Percentiles rank a stretch among this genome's conserved stretches.
phyloP scores from a whole-genome alignment of 352 stramenopile species.

The Phytophthora pluvialis region DNA sequence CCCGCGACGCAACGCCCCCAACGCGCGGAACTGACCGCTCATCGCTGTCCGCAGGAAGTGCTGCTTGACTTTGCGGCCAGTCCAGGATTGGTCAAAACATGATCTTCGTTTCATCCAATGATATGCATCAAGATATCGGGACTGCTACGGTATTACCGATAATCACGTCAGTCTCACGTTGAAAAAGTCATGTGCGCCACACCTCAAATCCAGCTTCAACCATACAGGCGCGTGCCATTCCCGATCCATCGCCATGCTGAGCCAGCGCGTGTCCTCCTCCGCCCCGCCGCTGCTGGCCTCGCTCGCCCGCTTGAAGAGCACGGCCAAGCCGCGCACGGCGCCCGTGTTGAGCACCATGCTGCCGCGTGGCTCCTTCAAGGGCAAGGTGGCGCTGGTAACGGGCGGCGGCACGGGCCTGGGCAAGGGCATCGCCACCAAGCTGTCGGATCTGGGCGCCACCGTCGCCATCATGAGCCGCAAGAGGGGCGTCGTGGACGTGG shows the following conservation, averaged over 20 bases:
- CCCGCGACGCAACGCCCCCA: slow-evolving; percentile 22
- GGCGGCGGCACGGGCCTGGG: slow-evolving; percentile 95
- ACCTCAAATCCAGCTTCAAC: slow-evolving; percentile 20
- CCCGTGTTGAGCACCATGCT: slow-evolving; percentile 72
- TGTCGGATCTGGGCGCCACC: slow-evolving; percentile 92
- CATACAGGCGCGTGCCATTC: slow-evolving; percentile 6
- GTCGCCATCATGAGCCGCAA: slow-evolving; percentile 96
- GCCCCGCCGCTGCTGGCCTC: not conserved
- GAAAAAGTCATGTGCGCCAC: slow-evolving; percentile 4
- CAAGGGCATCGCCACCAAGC: slow-evolving; percentile 93
- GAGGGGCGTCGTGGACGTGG: slow-evolving; percentile 89
- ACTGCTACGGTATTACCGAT: too few relatives aligned
- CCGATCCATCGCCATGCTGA: slow-evolving; percentile 22
- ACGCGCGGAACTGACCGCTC: slow-evolving; percentile 11
- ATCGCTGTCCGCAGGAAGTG: slow-evolving; percentile 19
- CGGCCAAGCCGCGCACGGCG: slow-evolving; percentile 31
- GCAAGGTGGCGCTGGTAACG: slow-evolving; percentile 94
- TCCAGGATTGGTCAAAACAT: slow-evolving; percentile 9
- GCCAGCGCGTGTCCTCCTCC: slow-evolving; percentile 17
- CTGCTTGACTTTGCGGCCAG: slow-evolving; percentile 7
- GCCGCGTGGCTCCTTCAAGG: slow-evolving; percentile 65
- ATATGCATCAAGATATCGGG: not conserved
- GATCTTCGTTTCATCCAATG: not conserved
- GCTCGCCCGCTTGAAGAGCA: slow-evolving; percentile 26
- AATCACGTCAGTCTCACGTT: slow-evolving; percentile 6